Evolutionary conservation across 2,329 filamentous ascomycete genomes (phyloP).

Genomic region (Myrmaecium sp.): DNA sequence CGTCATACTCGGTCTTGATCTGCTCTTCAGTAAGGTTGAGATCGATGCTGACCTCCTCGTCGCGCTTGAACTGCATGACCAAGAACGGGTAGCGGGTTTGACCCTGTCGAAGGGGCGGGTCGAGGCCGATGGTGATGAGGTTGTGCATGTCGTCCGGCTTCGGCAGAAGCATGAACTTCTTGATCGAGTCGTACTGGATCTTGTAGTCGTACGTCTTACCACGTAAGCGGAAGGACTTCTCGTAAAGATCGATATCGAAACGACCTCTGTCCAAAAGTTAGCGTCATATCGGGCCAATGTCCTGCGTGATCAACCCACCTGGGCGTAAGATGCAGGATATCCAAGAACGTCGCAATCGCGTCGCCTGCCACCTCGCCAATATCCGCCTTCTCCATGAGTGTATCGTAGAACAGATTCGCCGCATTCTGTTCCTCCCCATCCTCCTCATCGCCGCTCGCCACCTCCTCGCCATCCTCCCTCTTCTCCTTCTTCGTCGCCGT

Average conservation of each 20-base stretch:
- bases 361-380: constrained; percentile 98
- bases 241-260: constrained; percentile 99
- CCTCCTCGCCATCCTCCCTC: constrained; percentile 51
- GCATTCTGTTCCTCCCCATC: constrained; percentile 74
- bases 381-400: constrained; percentile 93
- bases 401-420: constrained; percentile 95
- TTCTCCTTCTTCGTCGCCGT: constrained; percentile 56
- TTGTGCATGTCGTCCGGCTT: constrained; percentile 97
- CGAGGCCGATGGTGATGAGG: constrained; percentile 84
- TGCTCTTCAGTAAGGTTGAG: constrained; percentile 89
- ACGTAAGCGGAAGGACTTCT: constrained; percentile 86
- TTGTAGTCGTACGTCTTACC: constrained; percentile 99
- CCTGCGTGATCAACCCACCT: constrained; percentile 37
- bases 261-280: constrained; percentile 52
- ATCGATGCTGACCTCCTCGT: constrained; percentile 73
- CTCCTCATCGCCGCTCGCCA: constrained; percentile 39
- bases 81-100: constrained; percentile 97
- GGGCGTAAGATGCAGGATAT: constrained; percentile 91
- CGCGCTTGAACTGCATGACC: constrained; percentile 97
- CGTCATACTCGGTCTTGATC: constrained; percentile 72
- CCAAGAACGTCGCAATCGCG: constrained; percentile 91
- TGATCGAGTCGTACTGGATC: constrained; percentile 93
- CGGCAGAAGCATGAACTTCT: constrained; percentile 96
- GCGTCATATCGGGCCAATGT: constrained; percentile 4
- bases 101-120: constrained; percentile 87